Base-by-base conservation (phyloP, 1,139 yeast species). In the Pichia sp. region DNA sequence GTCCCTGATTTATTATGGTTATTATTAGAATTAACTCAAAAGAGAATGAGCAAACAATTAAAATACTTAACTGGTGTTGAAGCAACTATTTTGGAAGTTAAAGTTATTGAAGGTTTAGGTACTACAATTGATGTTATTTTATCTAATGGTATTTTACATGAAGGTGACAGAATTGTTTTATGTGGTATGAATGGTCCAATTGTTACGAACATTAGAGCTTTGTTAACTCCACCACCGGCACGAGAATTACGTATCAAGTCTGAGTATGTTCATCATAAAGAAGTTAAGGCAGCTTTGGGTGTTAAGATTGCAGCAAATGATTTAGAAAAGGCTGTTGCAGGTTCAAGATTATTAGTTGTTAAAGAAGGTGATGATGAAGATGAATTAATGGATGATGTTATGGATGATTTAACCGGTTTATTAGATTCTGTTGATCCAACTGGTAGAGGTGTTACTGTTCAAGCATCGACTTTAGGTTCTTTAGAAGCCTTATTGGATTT, bases 101-200 rank as follows among this genome's bases (percentile, higher is more conserved):
- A 95, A 77, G 99, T 95, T 54, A 85, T 93, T 59, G 99, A 95
- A 78, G 99, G 99, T 77, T 83, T 93, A 56, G 99, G 99, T 75
- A 89, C 96, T 65, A 95, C 99, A 42, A 93, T 95, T 65, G 99
- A 95, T 79, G 99, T 95, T 59, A 90, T 95, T 53, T 77, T 95
- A 59, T 90, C 97, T 25, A 95, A 95, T 68, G 99, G 99, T 83
- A 75, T 90, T 55, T 75, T 95, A 64, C 81, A 82, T 65, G 99
- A 93, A 70, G 98, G 98, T 69, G 99, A 95, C 64, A 79, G 98
- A 60, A 81, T 95, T 52, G 96, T 95, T 5, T 76, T 95, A 58
- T 95, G 99, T 77, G 99, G 99, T 67, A 80, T 90, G 82, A 93
- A 91, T 69, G 99, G 99, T 41, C 99, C 99, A 16, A 95, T 95